phyloP scores from a whole-genome alignment of 2,329 filamentous ascomycete genomes.

The Trichoderma polysporum region DNA sequence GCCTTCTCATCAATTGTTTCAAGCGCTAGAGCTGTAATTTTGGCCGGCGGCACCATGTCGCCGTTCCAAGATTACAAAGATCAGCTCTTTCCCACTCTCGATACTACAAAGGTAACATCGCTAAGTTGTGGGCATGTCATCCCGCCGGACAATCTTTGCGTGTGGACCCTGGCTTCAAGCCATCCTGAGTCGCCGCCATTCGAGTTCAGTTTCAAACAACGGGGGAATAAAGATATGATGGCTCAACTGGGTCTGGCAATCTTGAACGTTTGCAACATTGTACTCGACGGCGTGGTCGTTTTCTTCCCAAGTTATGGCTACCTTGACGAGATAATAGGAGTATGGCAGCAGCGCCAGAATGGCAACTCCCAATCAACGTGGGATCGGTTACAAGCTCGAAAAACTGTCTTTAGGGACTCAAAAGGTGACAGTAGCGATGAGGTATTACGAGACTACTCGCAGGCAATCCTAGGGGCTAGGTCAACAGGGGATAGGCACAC shows the following conservation, averaged over 20 bases:
- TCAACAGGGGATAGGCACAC: conserved; percentile 29
- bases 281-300: conserved; percentile 86
- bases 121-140: conserved; percentile 96
- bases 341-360: conserved; percentile 53
- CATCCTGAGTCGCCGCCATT: conserved; percentile 54
- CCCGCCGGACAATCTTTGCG: conserved; percentile 75
- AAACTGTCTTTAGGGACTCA: conserved; percentile 61
- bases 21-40: conserved; percentile 79
- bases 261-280: conserved; percentile 66
- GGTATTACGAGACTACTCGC: conserved; percentile 70
- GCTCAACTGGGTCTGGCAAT: conserved; percentile 72
- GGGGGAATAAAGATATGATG: conserved; percentile 68
- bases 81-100: conserved; percentile 78
- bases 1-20: conserved; percentile 88
- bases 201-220: conserved; percentile 83
- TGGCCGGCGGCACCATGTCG: conserved; percentile 97
- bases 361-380: conserved; percentile 48
- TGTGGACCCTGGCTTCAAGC: conserved; percentile 63
- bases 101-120: conserved; percentile 64
- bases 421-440: conserved; percentile 62
- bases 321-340: conserved; percentile 67
- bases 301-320: conserved; percentile 98
- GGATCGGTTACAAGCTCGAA: conserved; percentile 57
- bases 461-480: conserved; percentile 59
- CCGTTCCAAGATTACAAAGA: conserved; percentile 88